Conservation (phyloP, 768 basidiomycete genomes). For the Rubroboletus pulcherrimus region DNA sequence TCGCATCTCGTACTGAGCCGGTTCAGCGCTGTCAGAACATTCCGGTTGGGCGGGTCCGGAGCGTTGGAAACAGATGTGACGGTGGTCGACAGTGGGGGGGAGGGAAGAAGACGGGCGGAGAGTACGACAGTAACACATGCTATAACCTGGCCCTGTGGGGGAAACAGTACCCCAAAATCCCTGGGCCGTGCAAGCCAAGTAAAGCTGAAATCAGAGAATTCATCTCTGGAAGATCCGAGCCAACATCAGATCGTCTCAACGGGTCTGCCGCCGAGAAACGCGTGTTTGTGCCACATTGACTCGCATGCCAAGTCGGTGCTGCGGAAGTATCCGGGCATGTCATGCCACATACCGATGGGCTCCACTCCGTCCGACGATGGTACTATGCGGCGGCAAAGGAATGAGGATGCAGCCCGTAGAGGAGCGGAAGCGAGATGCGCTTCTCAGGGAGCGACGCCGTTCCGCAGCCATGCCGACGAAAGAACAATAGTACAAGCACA, state of each 20-base stretch:
- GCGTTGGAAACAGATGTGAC: background rate
- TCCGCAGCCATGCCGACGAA: background rate
- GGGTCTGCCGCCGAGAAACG: slow-evolving; percentile 17
- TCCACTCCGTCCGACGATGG: background rate
- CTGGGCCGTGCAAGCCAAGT: background rate
- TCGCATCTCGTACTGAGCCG: background rate
- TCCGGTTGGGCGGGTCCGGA: background rate
- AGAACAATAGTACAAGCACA: background rate
- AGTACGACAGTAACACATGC: background rate
- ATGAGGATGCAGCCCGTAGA: background rate
- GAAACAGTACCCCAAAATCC: background rate
- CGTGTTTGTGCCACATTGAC: slow-evolving; percentile 8
- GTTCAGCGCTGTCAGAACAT: background rate
- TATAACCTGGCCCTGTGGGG: slow-evolving; percentile 3
- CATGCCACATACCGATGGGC: too few relatives aligned
- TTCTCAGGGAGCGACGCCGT: background rate
- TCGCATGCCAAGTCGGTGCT: background rate
- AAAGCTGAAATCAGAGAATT: slow-evolving; percentile 2
- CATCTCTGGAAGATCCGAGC: slow-evolving; percentile 11
- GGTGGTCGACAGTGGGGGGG: background rate
- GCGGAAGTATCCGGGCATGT: slow-evolving; percentile 7
- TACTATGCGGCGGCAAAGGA: background rate
- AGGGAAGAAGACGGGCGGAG: background rate
- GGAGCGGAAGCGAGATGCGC: background rate
- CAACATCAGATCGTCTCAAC: background rate